These are phyloP conservation scores for Cutaneotrichosporon sp. DNA, from an alignment of 1,284 basidiomycete species.

Conservation along the genomic window DNA sequence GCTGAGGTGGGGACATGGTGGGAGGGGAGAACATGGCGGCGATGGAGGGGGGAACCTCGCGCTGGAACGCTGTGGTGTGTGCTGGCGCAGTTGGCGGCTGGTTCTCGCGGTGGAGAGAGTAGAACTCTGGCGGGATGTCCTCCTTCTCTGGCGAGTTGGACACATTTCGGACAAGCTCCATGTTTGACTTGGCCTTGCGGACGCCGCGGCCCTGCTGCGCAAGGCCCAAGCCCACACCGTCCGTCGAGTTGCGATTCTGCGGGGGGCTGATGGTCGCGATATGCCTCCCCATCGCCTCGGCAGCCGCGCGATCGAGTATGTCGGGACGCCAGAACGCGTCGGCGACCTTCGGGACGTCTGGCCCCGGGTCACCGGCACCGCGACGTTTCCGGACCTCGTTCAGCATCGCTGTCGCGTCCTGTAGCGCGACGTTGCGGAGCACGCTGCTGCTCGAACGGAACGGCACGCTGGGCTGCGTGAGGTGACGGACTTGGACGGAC, in stretches of 20 bases:
- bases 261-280: conserved; percentile 23
- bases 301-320: conserved; percentile 10
- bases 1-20: background rate
- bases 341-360: background rate
- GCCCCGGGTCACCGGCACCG: conserved; percentile 10
- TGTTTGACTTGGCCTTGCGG: conserved; percentile 40
- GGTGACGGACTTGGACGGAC: conserved; percentile 19
- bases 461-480: conserved; percentile 17
- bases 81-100: background rate
- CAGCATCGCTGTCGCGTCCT: conserved; percentile 17
- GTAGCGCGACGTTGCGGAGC: conserved; percentile 23
- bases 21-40: conserved; percentile 21
- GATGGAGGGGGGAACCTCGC: conserved; percentile 15
- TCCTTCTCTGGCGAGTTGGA: conserved; percentile 42
- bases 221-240: conserved; percentile 34
- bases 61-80: conserved; percentile 1
- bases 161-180: conserved; percentile 33
- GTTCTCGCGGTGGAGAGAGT: background rate
- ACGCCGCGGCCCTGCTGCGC: conserved; percentile 39
- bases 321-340: conserved; percentile 7
- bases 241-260: conserved; percentile 14
- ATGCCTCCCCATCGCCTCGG: conserved; percentile 17
- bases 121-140: conserved; percentile 21
- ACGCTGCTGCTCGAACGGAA: conserved; percentile 25
- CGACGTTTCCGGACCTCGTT: conserved; percentile 10